A percentile compares a stretch with the other conserved stretches of the same genome.
phyloP scores from a whole-genome alignment of 331 rosid genomes.

The Quercus tomentella region DNA sequence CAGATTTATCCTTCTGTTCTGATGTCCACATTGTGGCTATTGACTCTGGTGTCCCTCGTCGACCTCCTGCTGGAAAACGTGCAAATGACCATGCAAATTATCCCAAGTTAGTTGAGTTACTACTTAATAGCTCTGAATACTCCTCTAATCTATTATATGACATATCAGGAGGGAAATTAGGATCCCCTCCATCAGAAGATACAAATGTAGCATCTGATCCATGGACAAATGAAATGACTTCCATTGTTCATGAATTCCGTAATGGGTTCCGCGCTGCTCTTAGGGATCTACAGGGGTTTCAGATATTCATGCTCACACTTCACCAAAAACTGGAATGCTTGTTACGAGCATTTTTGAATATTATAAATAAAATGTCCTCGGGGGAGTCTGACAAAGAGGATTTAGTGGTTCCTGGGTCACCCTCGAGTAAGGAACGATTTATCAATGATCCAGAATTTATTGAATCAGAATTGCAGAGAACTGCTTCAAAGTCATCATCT shows the following conservation, averaged over 20 bases:
- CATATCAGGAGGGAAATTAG: slow-evolving; percentile 84
- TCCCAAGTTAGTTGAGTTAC: slow-evolving; percentile 89
- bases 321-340: slow-evolving; percentile 84
- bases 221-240: slow-evolving; percentile 31
- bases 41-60: slow-evolving; percentile 95
- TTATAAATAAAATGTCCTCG: slow-evolving; percentile 53
- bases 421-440: slow-evolving; percentile 56
- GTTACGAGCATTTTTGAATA: slow-evolving; percentile 63
- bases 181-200: slow-evolving; percentile 43
- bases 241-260: slow-evolving; percentile 63
- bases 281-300: slow-evolving; percentile 90
- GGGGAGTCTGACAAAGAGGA: slow-evolving; percentile 88
- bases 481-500: slow-evolving; percentile 47
- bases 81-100: slow-evolving; percentile 83
- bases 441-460: slow-evolving; percentile 51
- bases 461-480: slow-evolving; percentile 69
- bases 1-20: slow-evolving; percentile 35
- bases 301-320: slow-evolving; percentile 80
- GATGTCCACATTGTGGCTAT: slow-evolving; percentile 71
- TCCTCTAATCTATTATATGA: slow-evolving; percentile 74
- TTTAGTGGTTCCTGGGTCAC: slow-evolving; percentile 53
- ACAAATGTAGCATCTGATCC: slow-evolving; percentile 34
- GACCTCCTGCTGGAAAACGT: slow-evolving; percentile 96
- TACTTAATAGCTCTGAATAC: slow-evolving; percentile 71
- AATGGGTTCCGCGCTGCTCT: slow-evolving; percentile 84